Evolutionary conservation across 1,139 yeast species (phyloP).

Genomic region (Zygoascus hellenicus): DNA sequence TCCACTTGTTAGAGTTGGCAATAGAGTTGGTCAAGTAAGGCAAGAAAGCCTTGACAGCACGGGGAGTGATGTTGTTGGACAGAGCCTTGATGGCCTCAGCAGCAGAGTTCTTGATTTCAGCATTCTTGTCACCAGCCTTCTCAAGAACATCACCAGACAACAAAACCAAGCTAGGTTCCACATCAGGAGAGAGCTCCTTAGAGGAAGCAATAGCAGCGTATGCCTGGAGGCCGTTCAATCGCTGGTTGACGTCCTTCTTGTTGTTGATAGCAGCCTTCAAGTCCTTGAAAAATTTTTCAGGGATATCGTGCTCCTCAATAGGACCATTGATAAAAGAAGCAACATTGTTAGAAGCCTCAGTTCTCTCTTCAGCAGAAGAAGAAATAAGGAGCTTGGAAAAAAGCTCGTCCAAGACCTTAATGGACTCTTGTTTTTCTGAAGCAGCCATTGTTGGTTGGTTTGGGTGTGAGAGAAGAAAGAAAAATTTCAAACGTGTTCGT

Average conservation of each 20-base stretch:
- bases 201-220: constrained; percentile 77
- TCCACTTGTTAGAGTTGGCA: constrained; percentile 85
- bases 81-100: constrained; percentile 68
- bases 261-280: constrained; percentile 69
- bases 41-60: constrained; percentile 83
- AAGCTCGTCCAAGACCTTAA: constrained; percentile 83
- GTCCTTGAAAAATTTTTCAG: constrained; percentile 76
- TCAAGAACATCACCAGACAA: constrained; percentile 64
- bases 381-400: constrained; percentile 91
- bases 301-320: constrained; percentile 97
- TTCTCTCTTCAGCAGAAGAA: constrained; percentile 65
- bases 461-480: constrained; percentile 4
- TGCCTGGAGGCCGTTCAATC: constrained; percentile 79
- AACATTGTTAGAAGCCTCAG: constrained; percentile 82
- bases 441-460: constrained; percentile 17
- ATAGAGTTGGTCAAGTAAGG: constrained; percentile 73
- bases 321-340: constrained; percentile 94
- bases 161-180: constrained; percentile 88
- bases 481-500: background rate
- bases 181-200: constrained; percentile 78
- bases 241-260: constrained; percentile 64
- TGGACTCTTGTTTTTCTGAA: constrained; percentile 20
- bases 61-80: constrained; percentile 81
- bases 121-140: constrained; percentile 88
- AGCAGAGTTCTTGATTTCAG: constrained; percentile 66